phyloP scores from a whole-genome alignment of 108 stramenopile species.

The Pseudonitzschia delicatissima region DNA sequence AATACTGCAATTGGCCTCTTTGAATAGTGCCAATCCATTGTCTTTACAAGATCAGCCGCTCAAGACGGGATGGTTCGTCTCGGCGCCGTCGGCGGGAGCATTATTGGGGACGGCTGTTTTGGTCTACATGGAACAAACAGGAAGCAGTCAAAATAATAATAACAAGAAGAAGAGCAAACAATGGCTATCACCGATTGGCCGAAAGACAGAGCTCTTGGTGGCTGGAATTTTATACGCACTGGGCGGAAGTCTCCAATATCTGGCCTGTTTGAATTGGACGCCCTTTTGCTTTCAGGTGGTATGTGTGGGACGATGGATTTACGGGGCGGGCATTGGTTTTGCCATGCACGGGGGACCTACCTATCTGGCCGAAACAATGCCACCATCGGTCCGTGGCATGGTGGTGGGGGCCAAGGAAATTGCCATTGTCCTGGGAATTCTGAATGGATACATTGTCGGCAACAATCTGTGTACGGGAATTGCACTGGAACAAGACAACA shows the following conservation, averaged over 20 bases:
- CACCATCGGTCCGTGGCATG: slow-evolving; percentile 42
- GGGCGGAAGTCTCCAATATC: slow-evolving; percentile 29
- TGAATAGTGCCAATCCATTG: background rate
- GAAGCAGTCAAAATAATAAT: background rate
- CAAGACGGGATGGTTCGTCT: slow-evolving; percentile 52
- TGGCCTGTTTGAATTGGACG: background rate
- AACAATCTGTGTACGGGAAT: slow-evolving; percentile 5
- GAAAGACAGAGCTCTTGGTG: slow-evolving; percentile 45
- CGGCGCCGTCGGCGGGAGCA: slow-evolving; percentile 44
- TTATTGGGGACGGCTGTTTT: slow-evolving; percentile 26
- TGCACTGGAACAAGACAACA: background rate
- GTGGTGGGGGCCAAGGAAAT: slow-evolving; percentile 67
- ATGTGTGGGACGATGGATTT: slow-evolving; percentile 40
- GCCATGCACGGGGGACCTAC: slow-evolving; percentile 59
- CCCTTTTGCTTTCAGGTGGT: slow-evolving; percentile 21
- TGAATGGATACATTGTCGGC: slow-evolving; percentile 49
- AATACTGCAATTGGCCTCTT: slow-evolving; percentile 30
- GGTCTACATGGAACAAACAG: slow-evolving; percentile 2
- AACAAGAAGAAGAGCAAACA: background rate
- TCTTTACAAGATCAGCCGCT: slow-evolving; percentile 15
- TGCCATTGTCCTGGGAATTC: slow-evolving; percentile 65
- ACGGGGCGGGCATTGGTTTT: slow-evolving; percentile 59
- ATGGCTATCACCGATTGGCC: slow-evolving; percentile 32
- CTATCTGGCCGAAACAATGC: slow-evolving; percentile 66
- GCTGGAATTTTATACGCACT: slow-evolving; percentile 39